A percentile compares a stretch with the other conserved stretches of the same genome.
Evolutionary conservation across 805 yeast genomes (phyloP).

Genomic region (Suhomyces tanzawaensis): DNA sequence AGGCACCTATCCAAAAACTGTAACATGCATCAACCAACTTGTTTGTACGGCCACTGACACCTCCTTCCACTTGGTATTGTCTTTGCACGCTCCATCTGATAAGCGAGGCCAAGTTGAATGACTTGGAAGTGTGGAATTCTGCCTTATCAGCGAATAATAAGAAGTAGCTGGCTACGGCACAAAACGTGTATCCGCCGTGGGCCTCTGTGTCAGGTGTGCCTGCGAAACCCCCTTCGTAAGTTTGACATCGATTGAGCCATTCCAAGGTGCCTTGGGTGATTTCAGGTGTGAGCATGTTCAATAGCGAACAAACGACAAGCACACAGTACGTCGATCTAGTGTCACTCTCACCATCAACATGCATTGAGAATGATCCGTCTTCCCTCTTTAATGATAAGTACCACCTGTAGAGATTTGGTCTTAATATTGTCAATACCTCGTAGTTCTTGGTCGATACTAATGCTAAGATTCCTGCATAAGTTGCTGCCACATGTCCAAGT

Average conservation of each 20-base stretch:
- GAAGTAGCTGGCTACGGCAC: conserved; percentile 69
- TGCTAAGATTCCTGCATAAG: conserved; percentile 73
- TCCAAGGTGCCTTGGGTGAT: conserved; percentile 49
- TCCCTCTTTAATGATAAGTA: conserved; percentile 56
- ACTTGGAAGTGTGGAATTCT: conserved; percentile 14
- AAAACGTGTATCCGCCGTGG: conserved; percentile 95
- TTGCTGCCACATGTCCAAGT: conserved; percentile 77
- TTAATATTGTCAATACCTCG: conserved; percentile 24
- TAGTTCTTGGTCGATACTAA: conserved; percentile 51
- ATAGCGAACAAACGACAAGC: conserved; percentile 63
- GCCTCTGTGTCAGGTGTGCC: conserved; percentile 81
- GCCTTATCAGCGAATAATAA: conserved; percentile 39
- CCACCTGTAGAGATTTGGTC: conserved; percentile 58
- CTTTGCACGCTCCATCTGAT: conserved; percentile 67
- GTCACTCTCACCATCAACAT: conserved; percentile 77
- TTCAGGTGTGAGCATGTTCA: conserved; percentile 62
- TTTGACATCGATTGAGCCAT: conserved; percentile 74
- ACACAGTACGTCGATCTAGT: conserved; percentile 87
- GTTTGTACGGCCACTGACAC: conserved; percentile 85
- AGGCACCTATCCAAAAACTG: conserved; percentile 91
- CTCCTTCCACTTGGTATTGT: conserved; percentile 77
- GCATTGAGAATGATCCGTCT: conserved; percentile 80
- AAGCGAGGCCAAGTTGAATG: conserved; percentile 45
- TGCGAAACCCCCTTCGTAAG: conserved; percentile 94
- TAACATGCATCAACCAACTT: conserved; percentile 96